Percentiles rank a stretch among this genome's conserved stretches.
Conservation (phyloP, 371 early-diverging fungal genomes). For the Saksenaea vasiformis region DNA sequence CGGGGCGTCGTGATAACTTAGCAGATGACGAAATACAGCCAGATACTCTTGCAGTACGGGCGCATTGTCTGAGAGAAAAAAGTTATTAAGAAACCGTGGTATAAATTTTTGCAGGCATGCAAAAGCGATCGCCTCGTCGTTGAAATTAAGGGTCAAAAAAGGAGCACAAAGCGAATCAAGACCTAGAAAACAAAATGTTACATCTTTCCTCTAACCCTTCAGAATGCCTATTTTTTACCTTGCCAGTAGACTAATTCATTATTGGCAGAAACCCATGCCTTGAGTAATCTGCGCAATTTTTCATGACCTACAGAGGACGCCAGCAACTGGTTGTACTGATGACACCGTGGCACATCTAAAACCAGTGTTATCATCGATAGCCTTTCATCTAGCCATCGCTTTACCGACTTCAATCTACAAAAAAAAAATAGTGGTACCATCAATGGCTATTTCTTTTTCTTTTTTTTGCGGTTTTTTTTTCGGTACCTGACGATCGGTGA, state of each 20-base stretch:
- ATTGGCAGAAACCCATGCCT: slow-evolving; percentile 71
- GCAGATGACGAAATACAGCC: slow-evolving; percentile 62
- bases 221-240: too few species aligned
- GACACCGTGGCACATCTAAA: slow-evolving; percentile 83
- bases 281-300: slow-evolving; percentile 67
- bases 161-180: slow-evolving; percentile 82
- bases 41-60: slow-evolving; percentile 68
- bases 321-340: slow-evolving; percentile 79
- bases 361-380: neutral
- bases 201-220: neutral
- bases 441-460: slow-evolving; percentile 12
- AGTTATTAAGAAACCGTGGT: slow-evolving; percentile 63
- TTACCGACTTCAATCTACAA: slow-evolving; percentile 64
- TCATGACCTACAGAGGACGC: slow-evolving; percentile 73
- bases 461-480: neutral
- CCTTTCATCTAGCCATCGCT: neutral
- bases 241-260: slow-evolving; percentile 83
- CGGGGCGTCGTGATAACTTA: slow-evolving; percentile 77
- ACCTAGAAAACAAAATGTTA: slow-evolving; percentile 38
- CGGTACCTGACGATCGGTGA: slow-evolving; percentile 61
- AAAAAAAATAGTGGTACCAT: neutral
- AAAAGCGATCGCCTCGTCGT: slow-evolving; percentile 75
- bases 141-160: slow-evolving; percentile 73
- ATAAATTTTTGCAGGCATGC: slow-evolving; percentile 68
- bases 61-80: slow-evolving; percentile 75